These are phyloP conservation scores for Epichloe sibirici DNA, from an alignment of 2,329 filamentous ascomycete genomes.

Conservation along the genomic window DNA sequence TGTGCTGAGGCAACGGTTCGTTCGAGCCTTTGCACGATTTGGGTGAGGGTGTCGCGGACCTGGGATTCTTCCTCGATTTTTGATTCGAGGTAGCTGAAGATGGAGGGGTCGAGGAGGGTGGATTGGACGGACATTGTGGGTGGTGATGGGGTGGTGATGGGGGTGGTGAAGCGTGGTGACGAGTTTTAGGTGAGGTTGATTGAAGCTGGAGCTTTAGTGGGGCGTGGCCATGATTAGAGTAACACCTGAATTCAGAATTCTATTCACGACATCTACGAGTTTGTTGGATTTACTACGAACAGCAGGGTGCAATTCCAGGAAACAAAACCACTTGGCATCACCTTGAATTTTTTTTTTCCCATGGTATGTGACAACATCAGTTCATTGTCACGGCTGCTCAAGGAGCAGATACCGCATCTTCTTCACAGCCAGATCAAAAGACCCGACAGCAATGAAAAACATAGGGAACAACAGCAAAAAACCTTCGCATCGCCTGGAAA, in stretches of 20 bases:
- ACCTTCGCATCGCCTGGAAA: constrained; percentile 27
- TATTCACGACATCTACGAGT: not conserved
- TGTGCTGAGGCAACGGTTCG: constrained; percentile 72
- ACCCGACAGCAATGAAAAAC: constrained; percentile 23
- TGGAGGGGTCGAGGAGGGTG: constrained; percentile 53
- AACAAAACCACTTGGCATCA: not conserved
- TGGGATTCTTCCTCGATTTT: constrained; percentile 81
- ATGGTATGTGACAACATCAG: no score
- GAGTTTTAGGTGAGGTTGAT: constrained; percentile 2
- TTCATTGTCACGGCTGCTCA: no score
- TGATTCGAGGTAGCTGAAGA: constrained; percentile 78
- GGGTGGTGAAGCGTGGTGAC: constrained; percentile 6
- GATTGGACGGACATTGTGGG: constrained; percentile 21
- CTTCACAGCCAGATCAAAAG: not conserved
- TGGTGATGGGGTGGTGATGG: not conserved
- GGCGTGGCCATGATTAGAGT: not conserved
- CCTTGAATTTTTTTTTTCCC: no score
- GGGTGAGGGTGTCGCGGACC: constrained; percentile 71
- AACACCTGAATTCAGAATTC: no score
- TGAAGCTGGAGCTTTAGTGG: not conserved
- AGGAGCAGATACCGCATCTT: constrained; percentile 16
- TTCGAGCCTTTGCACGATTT: constrained; percentile 71
- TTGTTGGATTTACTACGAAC: not conserved
- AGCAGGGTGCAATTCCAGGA: not conserved
- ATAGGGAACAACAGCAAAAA: constrained; percentile 12